Evolutionary conservation across 352 stramenopile species (phyloP).

Genomic region (Pseudoperonospora humuli): DNA sequence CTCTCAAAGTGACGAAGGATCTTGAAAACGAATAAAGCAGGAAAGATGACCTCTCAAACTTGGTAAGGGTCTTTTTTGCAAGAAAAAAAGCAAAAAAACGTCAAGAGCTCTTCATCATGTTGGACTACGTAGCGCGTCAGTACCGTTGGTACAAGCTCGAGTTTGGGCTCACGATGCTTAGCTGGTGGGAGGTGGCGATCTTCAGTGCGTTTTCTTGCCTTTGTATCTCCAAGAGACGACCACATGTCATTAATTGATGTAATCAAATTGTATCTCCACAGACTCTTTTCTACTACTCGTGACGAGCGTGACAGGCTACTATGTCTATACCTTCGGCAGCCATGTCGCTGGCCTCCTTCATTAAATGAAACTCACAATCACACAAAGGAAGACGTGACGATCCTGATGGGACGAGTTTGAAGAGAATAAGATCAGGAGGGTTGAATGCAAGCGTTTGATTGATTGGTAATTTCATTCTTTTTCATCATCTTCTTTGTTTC

Average conservation of each 20-base stretch:
- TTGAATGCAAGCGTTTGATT: background rate
- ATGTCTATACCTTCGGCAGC: slow-evolving; percentile 57
- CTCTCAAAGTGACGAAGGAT: too few relatives aligned
- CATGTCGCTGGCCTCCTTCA: slow-evolving; percentile 44
- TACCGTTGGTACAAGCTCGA: slow-evolving; percentile 86
- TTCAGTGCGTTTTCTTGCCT: slow-evolving; percentile 52
- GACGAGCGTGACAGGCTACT: slow-evolving; percentile 65
- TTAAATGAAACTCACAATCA: slow-evolving; percentile 4
- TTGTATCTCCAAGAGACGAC: background rate
- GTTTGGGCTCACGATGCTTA: slow-evolving; percentile 81
- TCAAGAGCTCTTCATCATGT: slow-evolving; percentile 27
- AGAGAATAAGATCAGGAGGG: background rate
- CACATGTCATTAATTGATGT: background rate
- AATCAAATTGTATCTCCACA: slow-evolving; percentile 10
- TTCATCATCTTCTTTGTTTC: background rate
- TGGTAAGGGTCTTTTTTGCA: background rate
- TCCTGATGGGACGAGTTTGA: too few relatives aligned
- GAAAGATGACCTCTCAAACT: too few relatives aligned
- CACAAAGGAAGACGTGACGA: slow-evolving; percentile 3
- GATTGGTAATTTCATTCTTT: background rate
- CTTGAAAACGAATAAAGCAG: too few relatives aligned
- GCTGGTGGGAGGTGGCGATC: slow-evolving; percentile 70
- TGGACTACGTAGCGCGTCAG: slow-evolving; percentile 50
- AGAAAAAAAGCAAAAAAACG: slow-evolving; percentile 13
- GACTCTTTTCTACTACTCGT: slow-evolving; percentile 68